Conservation (phyloP, 225 moss, liverwort and hornwort genomes). For the Takakia lepidozioides region DNA sequence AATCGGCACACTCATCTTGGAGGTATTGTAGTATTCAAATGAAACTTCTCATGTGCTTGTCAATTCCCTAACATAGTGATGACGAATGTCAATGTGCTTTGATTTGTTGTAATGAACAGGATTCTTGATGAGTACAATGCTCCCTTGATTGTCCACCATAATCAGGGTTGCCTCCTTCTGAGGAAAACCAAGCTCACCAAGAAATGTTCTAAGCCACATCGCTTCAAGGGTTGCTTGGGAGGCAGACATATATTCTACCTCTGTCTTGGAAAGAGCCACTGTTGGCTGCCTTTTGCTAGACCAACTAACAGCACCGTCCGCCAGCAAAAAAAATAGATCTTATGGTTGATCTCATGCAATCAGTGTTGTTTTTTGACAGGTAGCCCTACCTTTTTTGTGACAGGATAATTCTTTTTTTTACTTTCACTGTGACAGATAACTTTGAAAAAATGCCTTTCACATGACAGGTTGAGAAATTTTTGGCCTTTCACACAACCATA, state of each 20-base stretch:
- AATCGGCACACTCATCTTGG: background rate
- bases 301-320: background rate
- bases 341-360: too few species aligned
- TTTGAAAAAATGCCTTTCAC: too few species aligned
- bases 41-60: background rate
- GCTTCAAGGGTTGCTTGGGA: background rate
- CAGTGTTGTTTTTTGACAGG: too few species aligned
- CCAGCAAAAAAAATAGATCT: slow-evolving; percentile 4
- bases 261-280: background rate
- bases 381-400: too few species aligned
- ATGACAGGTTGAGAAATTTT: too few species aligned
- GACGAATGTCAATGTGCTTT: background rate
- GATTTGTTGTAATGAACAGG: background rate
- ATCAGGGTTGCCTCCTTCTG: background rate
- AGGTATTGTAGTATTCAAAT: background rate
- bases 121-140: too few species aligned
- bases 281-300: background rate
- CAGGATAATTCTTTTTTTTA: too few species aligned
- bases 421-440: too few species aligned
- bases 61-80: background rate
- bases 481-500: too few species aligned
- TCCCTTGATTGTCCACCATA: background rate
- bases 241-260: slow-evolving; percentile 2
- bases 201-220: background rate
- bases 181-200: background rate